A percentile compares a stretch with the other conserved stretches of the same genome.
Conservation (phyloP, 352 stramenopile genomes). For the Phytophthora agathidicida region DNA sequence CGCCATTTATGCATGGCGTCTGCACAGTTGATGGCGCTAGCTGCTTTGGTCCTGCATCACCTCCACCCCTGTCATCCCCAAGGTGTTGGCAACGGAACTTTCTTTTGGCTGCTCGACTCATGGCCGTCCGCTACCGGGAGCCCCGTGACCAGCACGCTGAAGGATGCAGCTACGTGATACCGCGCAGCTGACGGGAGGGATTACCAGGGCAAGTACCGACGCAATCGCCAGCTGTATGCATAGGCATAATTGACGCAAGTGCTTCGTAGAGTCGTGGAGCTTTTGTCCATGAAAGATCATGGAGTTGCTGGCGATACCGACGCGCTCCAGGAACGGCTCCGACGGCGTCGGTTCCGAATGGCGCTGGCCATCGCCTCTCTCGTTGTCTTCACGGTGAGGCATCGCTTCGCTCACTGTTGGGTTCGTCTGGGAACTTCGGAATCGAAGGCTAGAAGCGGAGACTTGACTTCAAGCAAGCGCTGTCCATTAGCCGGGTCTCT, state of each 20-base stretch:
- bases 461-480: slow-evolving; percentile 4
- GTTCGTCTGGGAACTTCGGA: slow-evolving; percentile 14
- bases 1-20: slow-evolving; percentile 1
- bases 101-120: not conserved
- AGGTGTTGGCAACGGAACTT: slow-evolving; percentile 5
- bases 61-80: slow-evolving; percentile 13
- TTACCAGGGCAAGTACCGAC: not conserved
- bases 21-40: slow-evolving; percentile 1
- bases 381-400: not conserved
- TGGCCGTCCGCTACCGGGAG: no score
- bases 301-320: no score
- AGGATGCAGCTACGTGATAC: no score
- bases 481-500: slow-evolving; percentile 8
- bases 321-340: no score
- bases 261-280: slow-evolving; percentile 19
- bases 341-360: not conserved
- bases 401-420: slow-evolving; percentile 3
- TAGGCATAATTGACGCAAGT: slow-evolving; percentile 10
- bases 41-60: not conserved
- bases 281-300: slow-evolving; percentile 3
- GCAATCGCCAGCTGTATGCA: slow-evolving; percentile 14
- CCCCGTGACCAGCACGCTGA: slow-evolving; percentile 5
- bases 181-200: slow-evolving; percentile 8
- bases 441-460: slow-evolving; percentile 13
- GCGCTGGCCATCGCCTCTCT: not conserved